These are phyloP conservation scores for Ganoderma sp. DNA, from an alignment of 1,284 basidiomycete species.

Conservation along the genomic window DNA sequence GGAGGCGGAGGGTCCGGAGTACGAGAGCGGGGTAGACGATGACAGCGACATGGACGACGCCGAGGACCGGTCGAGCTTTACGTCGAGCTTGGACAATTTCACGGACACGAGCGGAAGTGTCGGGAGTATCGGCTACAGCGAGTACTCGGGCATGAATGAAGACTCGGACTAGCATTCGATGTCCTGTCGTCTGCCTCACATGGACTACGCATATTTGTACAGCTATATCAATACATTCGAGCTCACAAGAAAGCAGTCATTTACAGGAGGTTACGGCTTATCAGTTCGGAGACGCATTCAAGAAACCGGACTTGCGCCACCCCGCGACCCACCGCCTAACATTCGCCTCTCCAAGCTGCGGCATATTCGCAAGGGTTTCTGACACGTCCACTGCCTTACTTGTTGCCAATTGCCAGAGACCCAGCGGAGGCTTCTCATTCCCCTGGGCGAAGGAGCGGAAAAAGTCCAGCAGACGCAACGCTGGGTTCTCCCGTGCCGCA, in stretches of 20 bases:
- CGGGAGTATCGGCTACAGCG: slow-evolving; percentile 47
- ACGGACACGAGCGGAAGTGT: slow-evolving; percentile 43
- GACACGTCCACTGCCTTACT: slow-evolving; percentile 17
- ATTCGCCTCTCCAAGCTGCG: slow-evolving; percentile 9
- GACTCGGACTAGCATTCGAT: neutral
- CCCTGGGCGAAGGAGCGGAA: slow-evolving; percentile 16
- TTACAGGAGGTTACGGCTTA: neutral
- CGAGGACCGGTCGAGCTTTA: slow-evolving; percentile 30
- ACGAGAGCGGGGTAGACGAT: slow-evolving; percentile 38
- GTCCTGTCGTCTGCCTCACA: neutral
- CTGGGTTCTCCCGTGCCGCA: slow-evolving; percentile 21
- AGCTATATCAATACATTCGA: neutral
- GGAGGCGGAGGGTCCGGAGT: slow-evolving; percentile 45
- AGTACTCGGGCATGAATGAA: slow-evolving; percentile 42
- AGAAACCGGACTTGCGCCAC: slow-evolving; percentile 22
- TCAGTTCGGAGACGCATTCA: neutral
- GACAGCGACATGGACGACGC: slow-evolving; percentile 19
- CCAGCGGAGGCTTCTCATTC: slow-evolving; percentile 13
- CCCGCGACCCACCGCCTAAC: slow-evolving; percentile 18
- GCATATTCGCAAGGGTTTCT: slow-evolving; percentile 18
- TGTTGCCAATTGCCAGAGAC: slow-evolving; percentile 14
- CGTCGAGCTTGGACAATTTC: slow-evolving; percentile 39
- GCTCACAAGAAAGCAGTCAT: no score
- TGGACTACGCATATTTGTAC: neutral
- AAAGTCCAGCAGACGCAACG: slow-evolving; percentile 28